Evolutionary conservation across 306 rosid genomes (phyloP), one percentile per base, ranked within the genome.

Genomic region (Herpetospermum pedunculosum): DNA sequence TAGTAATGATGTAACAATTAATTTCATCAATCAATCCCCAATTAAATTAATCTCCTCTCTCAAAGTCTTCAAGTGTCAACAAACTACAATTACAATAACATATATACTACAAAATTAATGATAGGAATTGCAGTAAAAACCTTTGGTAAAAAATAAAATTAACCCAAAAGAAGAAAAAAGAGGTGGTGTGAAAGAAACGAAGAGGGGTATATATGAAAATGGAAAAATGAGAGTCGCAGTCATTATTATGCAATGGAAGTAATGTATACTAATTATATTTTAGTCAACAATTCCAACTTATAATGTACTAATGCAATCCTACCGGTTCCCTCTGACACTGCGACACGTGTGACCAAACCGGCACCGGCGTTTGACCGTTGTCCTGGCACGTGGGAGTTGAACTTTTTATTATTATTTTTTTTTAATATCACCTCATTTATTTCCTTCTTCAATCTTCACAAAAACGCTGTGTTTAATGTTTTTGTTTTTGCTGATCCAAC

Each of bases 321-420:
- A 21, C 46, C 7, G 7, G n/a, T 64, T 64, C 60, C 18, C 8
- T 35, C 26, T 73, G 21, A 40, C 28, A 57, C 8, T 18, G 3
- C 40, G 79, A 82, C 92, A 84, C 92, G 94, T 92, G 87, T 78
- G 75, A 26, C 1, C 72, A 25, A 75, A 54, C 73, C 67, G 92
- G 88, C 96, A 92, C 95, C 90, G 96, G 62, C 91, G 60, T 82
- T 85, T 88, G 98, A 92, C 98, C 84, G 77, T 1, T 76, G 25
- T 32, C 19, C 11, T 34, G 73, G 87, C 91, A 85, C 91, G 91
- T 90, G 87, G 82, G 73, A 84, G 53, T 40, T 21, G 34, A 76
- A 70, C 78, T 82, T 79, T 4, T 58, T 58, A 11, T 41, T 18
- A 13, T 57, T n/a, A n/a, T 57, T 28, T 5, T 3, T 1, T 52